Conservation (phyloP, 2,329 filamentous ascomycete genomes). For the Cyanodermella asteris region DNA sequence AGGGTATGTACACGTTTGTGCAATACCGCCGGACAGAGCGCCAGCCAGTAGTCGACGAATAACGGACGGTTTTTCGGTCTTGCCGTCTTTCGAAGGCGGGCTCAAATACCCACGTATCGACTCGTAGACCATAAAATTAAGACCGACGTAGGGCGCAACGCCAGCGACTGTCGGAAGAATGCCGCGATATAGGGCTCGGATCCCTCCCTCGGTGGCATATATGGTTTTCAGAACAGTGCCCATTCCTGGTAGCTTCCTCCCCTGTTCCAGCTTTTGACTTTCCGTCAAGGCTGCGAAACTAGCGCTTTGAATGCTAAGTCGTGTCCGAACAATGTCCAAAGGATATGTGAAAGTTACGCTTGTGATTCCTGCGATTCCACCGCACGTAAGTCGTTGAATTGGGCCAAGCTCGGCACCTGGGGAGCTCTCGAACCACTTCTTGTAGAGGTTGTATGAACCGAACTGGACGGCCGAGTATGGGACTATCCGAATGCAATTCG, state of each 20-base stretch:
- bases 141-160: constrained; percentile 85
- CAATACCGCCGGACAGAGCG: constrained; percentile 84
- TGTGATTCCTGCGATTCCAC: constrained; percentile 79
- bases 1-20: constrained; percentile 94
- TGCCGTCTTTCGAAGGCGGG: constrained; percentile 63
- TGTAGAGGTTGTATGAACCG: constrained; percentile 95
- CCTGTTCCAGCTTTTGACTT: constrained; percentile 31
- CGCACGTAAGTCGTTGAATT: constrained; percentile 60
- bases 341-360: constrained; percentile 92
- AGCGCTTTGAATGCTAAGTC: constrained; percentile 90
- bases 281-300: constrained; percentile 61
- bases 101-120: constrained; percentile 66
- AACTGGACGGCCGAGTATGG: constrained; percentile 97
- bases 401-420: constrained; percentile 55
- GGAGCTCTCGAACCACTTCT: constrained; percentile 58
- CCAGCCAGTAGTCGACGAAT: constrained; percentile 69
- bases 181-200: constrained; percentile 72
- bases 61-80: constrained; percentile 60
- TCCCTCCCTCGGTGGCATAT: constrained; percentile 78
- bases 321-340: constrained; percentile 88
- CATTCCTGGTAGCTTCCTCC: constrained; percentile 71
- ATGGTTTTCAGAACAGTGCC: constrained; percentile 61
- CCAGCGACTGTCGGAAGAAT: constrained; percentile 87
- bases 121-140: constrained; percentile 99
- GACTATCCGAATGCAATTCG: constrained; percentile 94